Conservation (phyloP, 495 filamentous ascomycete species). For the Xylaria telfairii region DNA sequence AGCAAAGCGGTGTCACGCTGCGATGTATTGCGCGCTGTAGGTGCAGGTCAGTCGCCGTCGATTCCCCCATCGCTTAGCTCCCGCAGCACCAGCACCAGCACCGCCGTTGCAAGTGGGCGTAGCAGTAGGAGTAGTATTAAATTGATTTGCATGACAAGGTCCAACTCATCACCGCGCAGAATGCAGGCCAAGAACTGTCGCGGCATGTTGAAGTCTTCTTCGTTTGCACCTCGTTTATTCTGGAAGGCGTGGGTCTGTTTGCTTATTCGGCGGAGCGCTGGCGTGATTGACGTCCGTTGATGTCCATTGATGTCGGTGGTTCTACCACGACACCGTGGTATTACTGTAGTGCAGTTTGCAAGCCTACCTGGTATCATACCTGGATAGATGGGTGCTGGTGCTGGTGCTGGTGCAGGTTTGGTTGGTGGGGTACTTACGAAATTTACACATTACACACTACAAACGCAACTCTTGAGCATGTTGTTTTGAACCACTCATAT, state of each 20-base stretch:
- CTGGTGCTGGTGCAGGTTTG: slow-evolving; percentile 13
- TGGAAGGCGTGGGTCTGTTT: slow-evolving; percentile 7
- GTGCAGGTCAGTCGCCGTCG: neutral
- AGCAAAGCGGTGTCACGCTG: slow-evolving; percentile 22
- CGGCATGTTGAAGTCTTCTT: slow-evolving; percentile 3
- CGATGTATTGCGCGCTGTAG: neutral
- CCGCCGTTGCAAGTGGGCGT: slow-evolving; percentile 3
- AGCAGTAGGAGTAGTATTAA: neutral
- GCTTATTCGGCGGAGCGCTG: slow-evolving; percentile 11
- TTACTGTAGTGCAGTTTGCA: neutral
- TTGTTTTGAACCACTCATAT: neutral
- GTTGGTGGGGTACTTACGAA: neutral
- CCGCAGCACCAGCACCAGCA: neutral
- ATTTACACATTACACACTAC: neutral
- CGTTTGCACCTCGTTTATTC: slow-evolving; percentile 13
- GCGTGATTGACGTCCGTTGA: slow-evolving; percentile 18
- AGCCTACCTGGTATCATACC: no score
- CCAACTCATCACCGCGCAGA: slow-evolving; percentile 20
- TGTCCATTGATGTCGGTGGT: slow-evolving; percentile 1
- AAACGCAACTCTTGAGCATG: neutral
- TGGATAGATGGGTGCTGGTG: no score
- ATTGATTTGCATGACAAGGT: slow-evolving; percentile 13
- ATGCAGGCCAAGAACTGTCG: slow-evolving; percentile 15
- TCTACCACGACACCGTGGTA: neutral
- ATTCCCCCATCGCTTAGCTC: slow-evolving; percentile 6